phyloP scores from a whole-genome alignment of 495 filamentous ascomycete genomes.

The Penicillium soppii region DNA sequence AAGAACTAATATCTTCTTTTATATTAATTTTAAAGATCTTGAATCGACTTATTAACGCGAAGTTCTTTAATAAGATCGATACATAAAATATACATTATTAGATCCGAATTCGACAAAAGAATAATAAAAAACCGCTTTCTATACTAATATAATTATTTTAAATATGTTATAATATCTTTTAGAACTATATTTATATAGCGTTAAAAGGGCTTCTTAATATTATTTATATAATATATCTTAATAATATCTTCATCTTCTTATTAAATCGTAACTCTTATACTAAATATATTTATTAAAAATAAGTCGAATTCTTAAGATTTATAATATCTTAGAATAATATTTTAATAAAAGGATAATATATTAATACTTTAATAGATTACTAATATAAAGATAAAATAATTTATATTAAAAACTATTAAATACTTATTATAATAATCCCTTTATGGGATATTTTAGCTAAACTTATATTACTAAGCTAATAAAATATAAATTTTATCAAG shows the following conservation, averaged over 20 bases:
- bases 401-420: too few relatives aligned
- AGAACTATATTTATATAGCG: neutral
- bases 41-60: neutral
- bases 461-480: neutral
- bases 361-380: too few relatives aligned
- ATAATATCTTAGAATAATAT: too few relatives aligned
- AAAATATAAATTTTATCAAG: neutral
- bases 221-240: neutral
- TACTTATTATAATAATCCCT: conserved; percentile 1
- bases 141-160: neutral
- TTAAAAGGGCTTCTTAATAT: neutral
- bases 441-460: conserved; percentile 1
- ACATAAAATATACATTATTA: neutral
- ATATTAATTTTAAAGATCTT: neutral
- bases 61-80: neutral
- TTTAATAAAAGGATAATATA: neutral
- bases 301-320: too few relatives aligned
- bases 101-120: neutral
- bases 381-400: too few relatives aligned
- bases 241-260: neutral
- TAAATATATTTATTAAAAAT: neutral
- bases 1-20: neutral
- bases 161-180: neutral
- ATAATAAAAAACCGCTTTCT: neutral
- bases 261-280: neutral